Evolutionary conservation across 1,284 basidiomycete genomes (phyloP).

Genomic region (Schizophyllum amplum): DNA sequence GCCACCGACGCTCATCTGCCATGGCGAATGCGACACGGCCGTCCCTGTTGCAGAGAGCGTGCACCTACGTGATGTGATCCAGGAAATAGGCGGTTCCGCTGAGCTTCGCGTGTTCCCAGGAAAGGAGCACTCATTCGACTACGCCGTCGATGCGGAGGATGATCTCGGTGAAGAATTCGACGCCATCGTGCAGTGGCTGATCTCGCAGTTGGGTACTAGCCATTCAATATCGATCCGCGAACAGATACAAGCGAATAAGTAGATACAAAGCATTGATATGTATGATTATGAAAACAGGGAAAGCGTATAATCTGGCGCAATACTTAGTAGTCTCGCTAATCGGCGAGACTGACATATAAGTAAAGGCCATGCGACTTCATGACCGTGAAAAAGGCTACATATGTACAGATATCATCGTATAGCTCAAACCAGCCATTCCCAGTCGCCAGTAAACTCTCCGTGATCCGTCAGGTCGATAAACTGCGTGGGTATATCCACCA

Average conservation of each 20-base stretch:
- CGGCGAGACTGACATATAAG: too few species aligned
- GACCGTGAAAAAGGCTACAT: too few species aligned
- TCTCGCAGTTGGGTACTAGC: background rate
- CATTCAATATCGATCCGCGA: too few species aligned
- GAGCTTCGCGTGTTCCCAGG: constrained; percentile 35
- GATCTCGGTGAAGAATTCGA: constrained; percentile 26
- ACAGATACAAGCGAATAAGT: too few species aligned
- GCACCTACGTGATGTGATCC: constrained; percentile 30
- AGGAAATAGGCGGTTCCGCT: constrained; percentile 28
- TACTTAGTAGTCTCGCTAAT: too few species aligned
- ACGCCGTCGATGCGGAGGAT: constrained; percentile 32
- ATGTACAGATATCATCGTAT: too few species aligned
- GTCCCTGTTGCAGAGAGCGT: constrained; percentile 41
- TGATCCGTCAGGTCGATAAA: background rate
- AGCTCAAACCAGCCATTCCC: background rate
- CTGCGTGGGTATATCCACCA: background rate
- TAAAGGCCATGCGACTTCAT: too few species aligned
- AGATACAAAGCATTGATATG: too few species aligned
- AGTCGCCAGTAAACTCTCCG: background rate
- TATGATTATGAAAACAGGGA: too few species aligned
- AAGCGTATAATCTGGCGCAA: too few species aligned
- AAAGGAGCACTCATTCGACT: constrained; percentile 53
- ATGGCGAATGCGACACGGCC: constrained; percentile 47
- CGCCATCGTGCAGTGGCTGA: constrained; percentile 4
- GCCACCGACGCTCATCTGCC: constrained; percentile 47